phyloP scores from a whole-genome alignment of 768 basidiomycete species.

The Leccinum sublutescens region DNA sequence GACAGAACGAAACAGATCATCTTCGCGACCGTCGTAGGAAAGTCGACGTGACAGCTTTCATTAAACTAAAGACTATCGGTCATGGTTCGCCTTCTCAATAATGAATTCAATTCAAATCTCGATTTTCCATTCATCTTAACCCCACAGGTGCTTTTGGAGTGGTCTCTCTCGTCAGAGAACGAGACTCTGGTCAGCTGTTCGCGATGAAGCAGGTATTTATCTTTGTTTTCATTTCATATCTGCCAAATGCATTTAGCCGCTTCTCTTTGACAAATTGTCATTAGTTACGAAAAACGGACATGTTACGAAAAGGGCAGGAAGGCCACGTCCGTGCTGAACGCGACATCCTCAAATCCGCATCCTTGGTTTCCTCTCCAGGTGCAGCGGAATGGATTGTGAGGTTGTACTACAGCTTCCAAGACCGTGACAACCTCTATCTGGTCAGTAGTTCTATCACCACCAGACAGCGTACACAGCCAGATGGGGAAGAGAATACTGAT shows the following conservation, averaged over 20 bases:
- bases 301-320: constrained; percentile 96
- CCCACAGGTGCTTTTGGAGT: constrained; percentile 89
- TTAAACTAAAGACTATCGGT: constrained; percentile 90
- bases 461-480: constrained; percentile 15
- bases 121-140: constrained; percentile 28
- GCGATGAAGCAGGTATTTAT: constrained; percentile 91
- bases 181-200: constrained; percentile 72
- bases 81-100: constrained; percentile 58
- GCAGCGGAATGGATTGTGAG: constrained; percentile 93
- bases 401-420: constrained; percentile 92
- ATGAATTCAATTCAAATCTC: constrained; percentile 26
- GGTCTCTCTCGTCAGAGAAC: constrained; percentile 88
- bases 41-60: constrained; percentile 82
- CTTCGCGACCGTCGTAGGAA: constrained; percentile 80
- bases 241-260: constrained; percentile 27
- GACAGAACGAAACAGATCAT: constrained; percentile 86
- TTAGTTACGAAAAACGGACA: constrained; percentile 83
- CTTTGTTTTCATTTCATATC: constrained; percentile 27
- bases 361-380: constrained; percentile 69
- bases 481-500: constrained; percentile 37
- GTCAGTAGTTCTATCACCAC: constrained; percentile 51
- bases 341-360: constrained; percentile 89
- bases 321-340: constrained; percentile 96
- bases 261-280: constrained; percentile 23
- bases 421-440: constrained; percentile 92